A percentile compares a stretch with the other conserved stretches of the same genome.
phyloP scores from a whole-genome alignment of 2,329 filamentous ascomycete genomes.

The Coniochaeta sp. region DNA sequence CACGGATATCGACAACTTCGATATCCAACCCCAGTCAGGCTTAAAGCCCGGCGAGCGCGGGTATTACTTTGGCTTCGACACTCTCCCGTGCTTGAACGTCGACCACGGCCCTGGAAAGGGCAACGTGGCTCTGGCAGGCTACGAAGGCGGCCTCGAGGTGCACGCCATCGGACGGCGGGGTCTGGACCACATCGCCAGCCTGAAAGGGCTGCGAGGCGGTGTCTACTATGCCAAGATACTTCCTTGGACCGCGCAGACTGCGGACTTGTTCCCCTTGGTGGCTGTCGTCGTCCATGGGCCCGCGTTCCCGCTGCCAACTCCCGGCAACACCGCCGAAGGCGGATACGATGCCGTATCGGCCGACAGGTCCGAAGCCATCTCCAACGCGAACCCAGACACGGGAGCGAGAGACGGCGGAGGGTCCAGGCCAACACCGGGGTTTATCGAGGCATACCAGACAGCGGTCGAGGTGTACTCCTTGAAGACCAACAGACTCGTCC shows the following conservation, averaged over 20 bases:
- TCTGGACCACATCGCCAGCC: slow-evolving; percentile 58
- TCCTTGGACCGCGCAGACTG: slow-evolving; percentile 52
- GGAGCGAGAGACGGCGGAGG: slow-evolving; percentile 17
- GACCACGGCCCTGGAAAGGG: slow-evolving; percentile 36
- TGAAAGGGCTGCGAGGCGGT: slow-evolving; percentile 72
- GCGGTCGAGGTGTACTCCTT: slow-evolving; percentile 86
- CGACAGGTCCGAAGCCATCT: slow-evolving; percentile 30
- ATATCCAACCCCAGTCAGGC: slow-evolving; percentile 39
- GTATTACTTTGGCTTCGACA: slow-evolving; percentile 78
- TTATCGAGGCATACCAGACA: slow-evolving; percentile 67
- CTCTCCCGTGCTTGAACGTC: slow-evolving; percentile 38
- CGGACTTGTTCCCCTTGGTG: slow-evolving; percentile 62
- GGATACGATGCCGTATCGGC: slow-evolving; percentile 30
- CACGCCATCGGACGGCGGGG: slow-evolving; percentile 66
- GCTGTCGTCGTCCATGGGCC: slow-evolving; percentile 78
- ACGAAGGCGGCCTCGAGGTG: slow-evolving; percentile 72
- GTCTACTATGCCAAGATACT: slow-evolving; percentile 79
- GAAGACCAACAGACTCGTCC: slow-evolving; percentile 62
- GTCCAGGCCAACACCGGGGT: slow-evolving; percentile 26
- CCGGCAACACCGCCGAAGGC: slow-evolving; percentile 26
- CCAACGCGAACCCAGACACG: slow-evolving; percentile 30
- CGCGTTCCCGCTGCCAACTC: slow-evolving; percentile 37
- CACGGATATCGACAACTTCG: slow-evolving; percentile 60
- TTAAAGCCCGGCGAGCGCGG: slow-evolving; percentile 60
- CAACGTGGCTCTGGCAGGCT: slow-evolving; percentile 69